A percentile compares a stretch with the other conserved stretches of the same genome.
Conservation (phyloP, 148 eudicot genomes). For the Dysphania ambrosioides region DNA sequence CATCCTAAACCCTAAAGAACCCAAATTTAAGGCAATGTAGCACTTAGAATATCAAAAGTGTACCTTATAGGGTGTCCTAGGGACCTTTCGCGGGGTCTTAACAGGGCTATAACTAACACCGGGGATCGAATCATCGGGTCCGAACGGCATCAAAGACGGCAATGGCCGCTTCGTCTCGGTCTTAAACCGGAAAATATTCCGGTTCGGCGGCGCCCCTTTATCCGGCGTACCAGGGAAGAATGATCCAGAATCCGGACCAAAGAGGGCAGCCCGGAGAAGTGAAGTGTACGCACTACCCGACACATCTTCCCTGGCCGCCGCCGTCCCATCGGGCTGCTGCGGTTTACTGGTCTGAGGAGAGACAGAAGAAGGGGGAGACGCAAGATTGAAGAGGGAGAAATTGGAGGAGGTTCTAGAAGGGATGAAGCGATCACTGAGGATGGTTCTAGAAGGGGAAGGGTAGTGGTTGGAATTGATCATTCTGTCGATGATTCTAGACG, state of each 20-base stretch:
- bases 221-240: conserved; percentile 54
- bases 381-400: conserved; percentile 57
- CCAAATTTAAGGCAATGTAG: conserved; percentile 3
- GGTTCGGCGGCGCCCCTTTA: conserved; percentile 33
- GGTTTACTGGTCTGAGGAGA: conserved; percentile 15
- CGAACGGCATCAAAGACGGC: conserved; percentile 62
- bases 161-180: conserved; percentile 62
- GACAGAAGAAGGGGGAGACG: conserved; percentile 23
- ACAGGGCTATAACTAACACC: conserved; percentile 76
- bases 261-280: conserved; percentile 61
- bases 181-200: conserved; percentile 76
- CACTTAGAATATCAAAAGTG: background rate
- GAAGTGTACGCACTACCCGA: conserved; percentile 45
- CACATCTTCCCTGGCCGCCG: conserved; percentile 45
- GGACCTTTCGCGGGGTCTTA: conserved; percentile 66
- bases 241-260: conserved; percentile 58
- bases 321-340: conserved; percentile 32
- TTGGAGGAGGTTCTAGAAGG: conserved; percentile 74
- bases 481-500: conserved; percentile 28
- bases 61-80: conserved; percentile 88
- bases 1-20: background rate
- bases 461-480: conserved; percentile 42
- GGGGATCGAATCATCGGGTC: conserved; percentile 59
- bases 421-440: conserved; percentile 75
- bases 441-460: conserved; percentile 63